Conservation (phyloP, 441 rosid species). For the Aquilaria agallochum region DNA sequence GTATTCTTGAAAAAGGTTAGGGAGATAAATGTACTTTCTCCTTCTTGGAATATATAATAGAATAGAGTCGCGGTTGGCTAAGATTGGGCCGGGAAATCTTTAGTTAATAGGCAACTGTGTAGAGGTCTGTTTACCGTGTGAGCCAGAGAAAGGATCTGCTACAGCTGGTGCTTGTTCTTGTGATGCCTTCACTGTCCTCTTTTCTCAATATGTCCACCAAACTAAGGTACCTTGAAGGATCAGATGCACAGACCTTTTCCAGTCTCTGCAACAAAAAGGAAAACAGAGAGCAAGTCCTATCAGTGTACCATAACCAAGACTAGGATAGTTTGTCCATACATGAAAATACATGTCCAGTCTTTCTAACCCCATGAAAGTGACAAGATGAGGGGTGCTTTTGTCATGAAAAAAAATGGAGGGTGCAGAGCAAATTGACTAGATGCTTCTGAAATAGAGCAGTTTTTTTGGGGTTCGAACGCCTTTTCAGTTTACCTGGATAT, state of each 20-base stretch:
- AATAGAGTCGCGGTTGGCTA: no score
- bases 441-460: neutral
- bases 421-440: neutral
- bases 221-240: slow-evolving; percentile 53
- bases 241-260: slow-evolving; percentile 52
- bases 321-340: slow-evolving; percentile 4
- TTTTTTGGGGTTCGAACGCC: neutral
- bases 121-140: slow-evolving; percentile 50
- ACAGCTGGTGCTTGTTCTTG: slow-evolving; percentile 53
- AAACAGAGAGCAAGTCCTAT: neutral
- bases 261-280: slow-evolving; percentile 40
- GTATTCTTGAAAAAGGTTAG: no score
- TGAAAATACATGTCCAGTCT: slow-evolving; percentile 15
- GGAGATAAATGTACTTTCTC: no score
- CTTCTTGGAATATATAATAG: no score
- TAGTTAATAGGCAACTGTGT: neutral
- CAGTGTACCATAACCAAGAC: slow-evolving; percentile 3
- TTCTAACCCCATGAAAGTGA: neutral
- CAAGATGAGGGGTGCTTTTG: slow-evolving; percentile 20
- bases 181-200: slow-evolving; percentile 55
- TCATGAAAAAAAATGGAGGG: slow-evolving; percentile 14
- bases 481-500: slow-evolving; percentile 54
- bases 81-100: neutral
- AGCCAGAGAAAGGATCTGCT: slow-evolving; percentile 89
- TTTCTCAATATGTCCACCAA: slow-evolving; percentile 71